Conservation (phyloP, 148 eudicot species). For the Cornus suecica region DNA sequence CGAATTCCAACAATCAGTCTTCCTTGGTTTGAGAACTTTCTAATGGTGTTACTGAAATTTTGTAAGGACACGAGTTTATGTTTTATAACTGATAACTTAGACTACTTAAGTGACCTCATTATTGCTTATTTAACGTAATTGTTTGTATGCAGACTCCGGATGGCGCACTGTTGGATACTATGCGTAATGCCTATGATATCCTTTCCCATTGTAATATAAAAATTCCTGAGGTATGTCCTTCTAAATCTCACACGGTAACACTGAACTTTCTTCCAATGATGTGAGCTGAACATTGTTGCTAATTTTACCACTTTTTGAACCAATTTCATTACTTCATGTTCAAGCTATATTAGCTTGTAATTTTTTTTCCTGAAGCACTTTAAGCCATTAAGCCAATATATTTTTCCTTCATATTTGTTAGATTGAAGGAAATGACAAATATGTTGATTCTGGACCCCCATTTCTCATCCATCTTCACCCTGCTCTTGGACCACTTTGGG, state of each 20-base stretch:
- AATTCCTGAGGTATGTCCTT: constrained; percentile 60
- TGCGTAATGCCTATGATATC: constrained; percentile 88
- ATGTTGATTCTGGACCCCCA: constrained; percentile 82
- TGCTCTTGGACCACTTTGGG: constrained; percentile 98
- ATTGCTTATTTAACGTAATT: constrained; percentile 13
- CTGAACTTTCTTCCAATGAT: not conserved
- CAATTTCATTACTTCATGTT: not conserved
- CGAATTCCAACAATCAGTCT: not conserved
- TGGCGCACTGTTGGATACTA: constrained; percentile 83
- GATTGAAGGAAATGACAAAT: constrained; percentile 72
- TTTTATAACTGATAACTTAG: not conserved
- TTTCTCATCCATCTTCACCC: constrained; percentile 88
- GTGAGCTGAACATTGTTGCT: not conserved
- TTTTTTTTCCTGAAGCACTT: not conserved
- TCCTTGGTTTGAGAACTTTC: not conserved
- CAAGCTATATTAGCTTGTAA: not conserved
- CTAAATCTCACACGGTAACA: not conserved
- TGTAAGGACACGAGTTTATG: not conserved
- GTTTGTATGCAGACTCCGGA: constrained; percentile 83
- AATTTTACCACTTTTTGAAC: not conserved
- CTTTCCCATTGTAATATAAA: constrained; percentile 66
- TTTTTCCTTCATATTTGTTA: constrained; percentile 30
- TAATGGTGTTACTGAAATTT: not conserved
- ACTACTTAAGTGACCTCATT: constrained; percentile 12
- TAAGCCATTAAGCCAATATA: not conserved